Evolutionary conservation across 306 rosid genomes (phyloP), one percentile per base, ranked within the genome.

Genomic region (Quercus ilex): DNA sequence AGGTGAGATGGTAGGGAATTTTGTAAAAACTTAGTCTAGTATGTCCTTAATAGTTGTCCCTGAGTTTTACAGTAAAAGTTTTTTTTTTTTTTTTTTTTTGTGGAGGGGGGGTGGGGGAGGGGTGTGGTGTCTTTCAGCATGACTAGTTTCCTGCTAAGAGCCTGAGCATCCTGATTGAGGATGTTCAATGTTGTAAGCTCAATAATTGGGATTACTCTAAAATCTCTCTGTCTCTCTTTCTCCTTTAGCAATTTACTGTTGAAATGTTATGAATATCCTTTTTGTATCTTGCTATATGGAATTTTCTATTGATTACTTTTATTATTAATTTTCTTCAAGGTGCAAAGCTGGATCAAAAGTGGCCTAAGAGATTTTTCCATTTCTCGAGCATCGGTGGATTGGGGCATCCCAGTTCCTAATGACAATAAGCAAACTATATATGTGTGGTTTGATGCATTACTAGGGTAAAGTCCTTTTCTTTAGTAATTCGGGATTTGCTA

Each of bases 391-490:
- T 86, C 93, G 13, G 99, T 95, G 71, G 99, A 92, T 74, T 95
- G 98, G 99, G 98, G 99, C 76, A 93, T 95, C 83, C 98, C 97
- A 28, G 90, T 95, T 77, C 99, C 99, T 21, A 85, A 91, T 81
- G 99, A 95, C 87, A 75, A 82, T 82, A 87, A 81, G 79, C 99
- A 95, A 81, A 95, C 98, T 33, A 89, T 95, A 78, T 92, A 95
- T 71, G 99, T 95, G 78, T 95, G 99, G 99, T 95, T 95, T 87
- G 99, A 95, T 87, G 99, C 99, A 82, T 85, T 95, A 78, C 84
- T 95, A 69, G 99, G 99, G 99, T 95, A 92, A 80, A 81, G 6
- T 73, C 69, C 71, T 65, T 63, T 55, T 53, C 81, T 53, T 49
- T 21, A 14, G n/a, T 23, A 21, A 65, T 74, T 74, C 46, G 30